Base-by-base conservation (phyloP, 495 filamentous ascomycete species). In the Gamarada debralockiae region DNA sequence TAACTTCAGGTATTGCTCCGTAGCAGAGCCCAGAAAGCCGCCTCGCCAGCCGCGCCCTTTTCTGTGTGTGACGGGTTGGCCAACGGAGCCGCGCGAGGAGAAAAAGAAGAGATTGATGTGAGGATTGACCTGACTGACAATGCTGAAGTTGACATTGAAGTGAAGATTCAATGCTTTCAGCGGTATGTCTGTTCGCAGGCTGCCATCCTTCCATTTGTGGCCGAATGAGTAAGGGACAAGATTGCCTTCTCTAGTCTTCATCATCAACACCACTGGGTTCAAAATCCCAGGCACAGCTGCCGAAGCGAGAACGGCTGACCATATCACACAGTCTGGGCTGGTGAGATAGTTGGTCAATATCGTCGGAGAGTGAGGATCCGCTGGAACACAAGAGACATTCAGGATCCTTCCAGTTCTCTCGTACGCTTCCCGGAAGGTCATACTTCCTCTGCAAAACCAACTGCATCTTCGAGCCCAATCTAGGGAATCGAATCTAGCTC, bases 61-160 rank as follows among this genome's bases (percentile, higher is more conserved):
- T 39, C 93, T 87, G 67, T 98, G 93, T 0, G 93, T 97, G 29
- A 98, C 93, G 22, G 93, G 93, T 21, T 88, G 83, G 27, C 93
- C 93, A 37, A 97, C 90, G 1, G 85, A 82, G 13, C 93, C 93
- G 31, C 95, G 81, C 3, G 90, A 92, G 25, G 87, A 92, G 74
- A 97, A 98, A 75, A 98, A 97, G 77, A 98, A 97, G 15, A 97
- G 80, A 60, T 95, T 97, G 68, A 98, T 87, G 65, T 97, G 93
- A 1, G 95, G 93, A 65, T 98, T 98, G 25, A 97, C 92, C 69
- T 98, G 93, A 48, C 82, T 87, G 65, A 98, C 93, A 57, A 98
- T 91, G 50, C 87, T 88, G 69, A 97, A 98, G 57, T 92, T 95
- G 61, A 97, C 95, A 67, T 96, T 96, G 78, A 97, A 97, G 66